Percentiles rank a stretch among this genome's conserved stretches.
Conservation (phyloP, 2,329 filamentous ascomycete genomes). For the Chaetothyriales sp. region DNA sequence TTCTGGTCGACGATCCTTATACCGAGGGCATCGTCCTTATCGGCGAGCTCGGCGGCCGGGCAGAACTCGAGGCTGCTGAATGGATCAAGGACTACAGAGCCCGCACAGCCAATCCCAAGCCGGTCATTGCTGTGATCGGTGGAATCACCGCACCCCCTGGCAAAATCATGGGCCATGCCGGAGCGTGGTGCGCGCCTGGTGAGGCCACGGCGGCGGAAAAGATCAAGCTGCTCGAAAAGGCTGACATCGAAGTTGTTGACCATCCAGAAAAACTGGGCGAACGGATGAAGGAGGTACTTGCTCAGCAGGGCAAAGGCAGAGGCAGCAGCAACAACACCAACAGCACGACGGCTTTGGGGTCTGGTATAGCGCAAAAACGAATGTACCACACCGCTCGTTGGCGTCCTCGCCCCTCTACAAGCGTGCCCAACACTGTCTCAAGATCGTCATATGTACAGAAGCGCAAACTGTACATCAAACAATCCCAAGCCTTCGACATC, state of each 20-base stretch:
- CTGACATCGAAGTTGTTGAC: slow-evolving; percentile 54
- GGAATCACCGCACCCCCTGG: slow-evolving; percentile 49
- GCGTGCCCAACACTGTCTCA: not conserved
- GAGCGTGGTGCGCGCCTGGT: slow-evolving; percentile 53
- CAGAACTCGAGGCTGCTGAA: slow-evolving; percentile 56
- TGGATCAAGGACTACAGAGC: slow-evolving; percentile 54
- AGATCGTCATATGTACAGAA: slow-evolving; percentile 22
- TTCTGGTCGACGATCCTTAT: slow-evolving; percentile 50
- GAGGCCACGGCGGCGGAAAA: slow-evolving; percentile 53
- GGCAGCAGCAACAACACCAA: slow-evolving; percentile 10
- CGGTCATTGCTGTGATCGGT: slow-evolving; percentile 57
- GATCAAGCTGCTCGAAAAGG: slow-evolving; percentile 48
- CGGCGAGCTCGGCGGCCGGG: slow-evolving; percentile 56
- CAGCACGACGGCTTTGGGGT: slow-evolving; percentile 23
- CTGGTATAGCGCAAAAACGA: slow-evolving; percentile 30
- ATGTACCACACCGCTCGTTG: slow-evolving; percentile 35
- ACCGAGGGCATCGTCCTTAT: slow-evolving; percentile 59
- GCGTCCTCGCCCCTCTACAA: slow-evolving; percentile 11
- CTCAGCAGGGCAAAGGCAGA: slow-evolving; percentile 23
- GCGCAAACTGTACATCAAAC: slow-evolving; percentile 41
- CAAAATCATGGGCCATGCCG: slow-evolving; percentile 64
- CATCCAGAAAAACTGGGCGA: slow-evolving; percentile 62
- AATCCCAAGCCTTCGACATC: slow-evolving; percentile 39
- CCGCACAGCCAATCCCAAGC: slow-evolving; percentile 48
- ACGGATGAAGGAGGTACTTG: slow-evolving; percentile 48